A percentile compares a stretch with the other conserved stretches of the same genome.
Evolutionary conservation across 1,284 basidiomycete species (phyloP).

Genomic region (Fistulina hepatica): DNA sequence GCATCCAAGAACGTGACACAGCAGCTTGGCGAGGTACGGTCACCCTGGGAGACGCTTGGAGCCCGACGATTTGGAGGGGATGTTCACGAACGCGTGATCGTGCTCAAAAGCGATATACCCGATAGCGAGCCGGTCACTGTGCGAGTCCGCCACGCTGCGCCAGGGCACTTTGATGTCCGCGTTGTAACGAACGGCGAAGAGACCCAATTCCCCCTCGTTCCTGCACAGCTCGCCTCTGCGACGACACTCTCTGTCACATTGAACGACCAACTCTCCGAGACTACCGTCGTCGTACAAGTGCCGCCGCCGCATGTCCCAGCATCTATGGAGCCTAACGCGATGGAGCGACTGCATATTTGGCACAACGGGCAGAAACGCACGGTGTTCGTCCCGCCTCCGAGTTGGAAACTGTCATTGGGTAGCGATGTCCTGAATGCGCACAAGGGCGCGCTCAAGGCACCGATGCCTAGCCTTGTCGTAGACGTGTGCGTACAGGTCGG

Average conservation of each 20-base stretch:
- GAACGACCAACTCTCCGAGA: constrained; percentile 33
- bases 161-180: constrained; percentile 42
- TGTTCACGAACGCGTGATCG: constrained; percentile 46
- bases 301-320: constrained; percentile 40
- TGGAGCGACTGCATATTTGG: constrained; percentile 68
- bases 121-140: constrained; percentile 31
- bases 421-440: constrained; percentile 39
- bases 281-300: constrained; percentile 65
- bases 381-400: constrained; percentile 49
- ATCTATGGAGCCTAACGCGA: constrained; percentile 38
- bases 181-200: constrained; percentile 28
- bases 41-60: constrained; percentile 60
- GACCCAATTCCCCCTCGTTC: constrained; percentile 36
- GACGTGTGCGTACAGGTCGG: constrained; percentile 73
- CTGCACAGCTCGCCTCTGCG: constrained; percentile 42
- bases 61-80: constrained; percentile 73
- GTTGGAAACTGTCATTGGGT: constrained; percentile 54
- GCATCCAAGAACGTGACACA: constrained; percentile 13
- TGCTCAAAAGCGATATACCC: constrained; percentile 42
- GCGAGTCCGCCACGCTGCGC: constrained; percentile 32
- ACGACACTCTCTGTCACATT: constrained; percentile 43
- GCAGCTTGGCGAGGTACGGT: constrained; percentile 18
- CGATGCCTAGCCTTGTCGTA: constrained; percentile 86
- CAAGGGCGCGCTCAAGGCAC: constrained; percentile 54
- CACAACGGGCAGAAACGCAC: constrained; percentile 45